phyloP scores from a whole-genome alignment of 1,284 basidiomycete genomes.

The Apiotrichum mycotoxinovorans region DNA sequence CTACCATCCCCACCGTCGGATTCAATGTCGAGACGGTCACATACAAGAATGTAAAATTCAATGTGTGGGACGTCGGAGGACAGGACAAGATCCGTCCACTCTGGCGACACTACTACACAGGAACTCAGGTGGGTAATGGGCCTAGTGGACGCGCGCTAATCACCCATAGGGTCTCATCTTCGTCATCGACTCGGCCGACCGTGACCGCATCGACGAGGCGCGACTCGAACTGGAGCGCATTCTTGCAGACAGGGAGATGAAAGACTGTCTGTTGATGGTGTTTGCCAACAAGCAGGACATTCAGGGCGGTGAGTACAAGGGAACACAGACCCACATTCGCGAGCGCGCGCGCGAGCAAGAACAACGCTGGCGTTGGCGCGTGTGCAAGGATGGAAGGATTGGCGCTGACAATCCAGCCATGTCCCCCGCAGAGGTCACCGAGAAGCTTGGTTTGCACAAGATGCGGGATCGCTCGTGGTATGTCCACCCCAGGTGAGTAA shows the following conservation, averaged over 20 bases:
- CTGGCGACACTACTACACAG: slow-evolving; percentile 93
- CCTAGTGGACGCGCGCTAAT: neutral
- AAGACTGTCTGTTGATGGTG: slow-evolving; percentile 90
- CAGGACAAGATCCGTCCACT: slow-evolving; percentile 98
- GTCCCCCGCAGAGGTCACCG: slow-evolving; percentile 98
- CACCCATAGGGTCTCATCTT: slow-evolving; percentile 59
- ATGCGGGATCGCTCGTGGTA: slow-evolving; percentile 99
- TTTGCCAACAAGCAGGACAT: slow-evolving; percentile 99
- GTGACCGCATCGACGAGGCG: slow-evolving; percentile 94
- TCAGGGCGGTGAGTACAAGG: slow-evolving; percentile 69
- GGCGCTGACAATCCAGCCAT: slow-evolving; percentile 61
- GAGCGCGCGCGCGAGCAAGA: neutral
- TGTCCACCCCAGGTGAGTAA: slow-evolving; percentile 85
- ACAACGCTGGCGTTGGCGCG: too few species aligned
- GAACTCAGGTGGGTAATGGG: slow-evolving; percentile 47
- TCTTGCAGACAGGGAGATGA: slow-evolving; percentile 96
- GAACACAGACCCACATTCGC: neutral
- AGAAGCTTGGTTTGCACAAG: slow-evolving; percentile 89
- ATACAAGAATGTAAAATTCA: slow-evolving; percentile 99
- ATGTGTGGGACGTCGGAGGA: slow-evolving; percentile 99
- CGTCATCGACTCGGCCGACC: slow-evolving; percentile 70
- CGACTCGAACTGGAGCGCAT: slow-evolving; percentile 95
- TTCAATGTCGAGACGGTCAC: slow-evolving; percentile 99
- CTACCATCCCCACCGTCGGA: slow-evolving; percentile 89
- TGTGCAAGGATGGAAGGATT: neutral